Evolutionary conservation across 306 rosid genomes (phyloP), one percentile per base, ranked within the genome.

Genomic region (Prunus mira): DNA sequence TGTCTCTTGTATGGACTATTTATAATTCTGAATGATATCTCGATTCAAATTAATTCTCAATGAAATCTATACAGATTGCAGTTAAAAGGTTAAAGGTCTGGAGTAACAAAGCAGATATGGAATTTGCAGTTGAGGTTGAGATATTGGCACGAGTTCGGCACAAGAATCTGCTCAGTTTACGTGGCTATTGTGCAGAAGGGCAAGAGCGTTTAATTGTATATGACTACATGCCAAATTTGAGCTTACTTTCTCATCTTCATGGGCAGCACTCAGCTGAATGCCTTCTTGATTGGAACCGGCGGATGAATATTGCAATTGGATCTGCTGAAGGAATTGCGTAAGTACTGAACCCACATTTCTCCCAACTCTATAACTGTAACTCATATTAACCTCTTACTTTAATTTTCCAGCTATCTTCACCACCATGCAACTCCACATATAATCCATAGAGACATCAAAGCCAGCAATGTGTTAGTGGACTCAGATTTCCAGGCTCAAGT

Each of bases 111-210:
- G 99, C 96, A 13, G 99, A 95, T 65, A 80, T 91, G 93, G 99
- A 95, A 76, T 95, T 95, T 77, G 84, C 97, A 63, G 96, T 88
- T 47, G 99, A 95, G 86, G 97, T 92, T 76, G 99, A 95, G 90
- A 91, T 95, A 73, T 84, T 95, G 76, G 97, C 97, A 12, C 89
- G 99, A 90, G 97, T 95, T 50, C 86, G 89, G 41, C 99, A 95
- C 91, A 92, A 92, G 91, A 95, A 95, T 82, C 90, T 95, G 84
- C 93, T 95, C 49, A 95, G 87, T 78, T 86, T 92, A 65, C 97
- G 97, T 41, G 99, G 99, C 60, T 95, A 95, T 80, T 95, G 99
- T 76, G 97, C 96, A 24, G 99, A 95, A 85, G 99, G 97, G 43
- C 97, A 95, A 74, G 99, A 95, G 85, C 96, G 99, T 62, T 83